Base-by-base conservation (phyloP, 1,139 yeast species). In the Diutina mesorugosa region DNA sequence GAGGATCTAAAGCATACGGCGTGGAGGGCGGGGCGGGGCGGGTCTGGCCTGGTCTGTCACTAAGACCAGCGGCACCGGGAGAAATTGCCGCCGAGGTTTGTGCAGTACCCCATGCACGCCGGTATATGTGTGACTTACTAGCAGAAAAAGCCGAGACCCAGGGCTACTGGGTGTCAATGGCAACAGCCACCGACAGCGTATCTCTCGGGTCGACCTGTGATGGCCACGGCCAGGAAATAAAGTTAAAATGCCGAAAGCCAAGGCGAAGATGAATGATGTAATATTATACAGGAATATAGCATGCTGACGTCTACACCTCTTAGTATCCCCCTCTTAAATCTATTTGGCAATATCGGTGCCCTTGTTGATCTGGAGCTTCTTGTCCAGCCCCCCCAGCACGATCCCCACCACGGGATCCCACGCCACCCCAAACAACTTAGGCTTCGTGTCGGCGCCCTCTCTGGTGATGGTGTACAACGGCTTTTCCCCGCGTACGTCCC, bases 301-400 rank as follows among this genome's bases (percentile, higher is more conserved):
- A 35, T 35, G 41, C 41, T 35, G 35, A 32, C 12, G 10, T 32
- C 35, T 32, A 32, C 12, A 8, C 2, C 3, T 32, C 10, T 9
- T 6, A 9, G 12, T 2, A 2, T 32, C 35, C 6, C 35, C 35
- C 12, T 12, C 45, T 46, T 58, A 21, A 21, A 4, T 21, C 26
- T 57, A 73, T 65, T 68, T 67, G 41, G 72, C 59, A 51, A 73
- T 69, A 57, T 73, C 77, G 54, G 71, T 65, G 56, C 84, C 84
- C 65, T 78, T 80, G 66, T 90, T 90, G 64, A 93, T 87, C 72
- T 93, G 98, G 59, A 93, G 76, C 75, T 87, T 87, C 69, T 91
- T 93, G 70, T 91, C 98, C 69, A 87, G 87, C 61, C 98, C 99
- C 63, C 95, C 98, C 69, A 96, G 86, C 55, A 90, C 81, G 61